Base-by-base conservation (phyloP, 2,329 filamentous ascomycete genomes). In the Thielaviopsis populi region DNA sequence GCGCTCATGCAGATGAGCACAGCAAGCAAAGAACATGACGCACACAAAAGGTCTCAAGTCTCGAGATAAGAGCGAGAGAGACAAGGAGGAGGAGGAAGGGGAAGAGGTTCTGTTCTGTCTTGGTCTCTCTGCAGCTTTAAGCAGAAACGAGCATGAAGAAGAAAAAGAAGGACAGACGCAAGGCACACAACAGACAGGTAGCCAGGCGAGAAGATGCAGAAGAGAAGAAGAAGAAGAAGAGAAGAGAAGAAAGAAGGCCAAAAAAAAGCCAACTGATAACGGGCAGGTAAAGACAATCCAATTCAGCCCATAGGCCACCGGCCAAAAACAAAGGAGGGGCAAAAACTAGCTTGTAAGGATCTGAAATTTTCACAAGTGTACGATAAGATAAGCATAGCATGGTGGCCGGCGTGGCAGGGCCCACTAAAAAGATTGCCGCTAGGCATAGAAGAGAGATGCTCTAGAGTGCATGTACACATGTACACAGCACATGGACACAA, bases 321-420 rank as follows among this genome's bases (percentile, higher is more conserved):
- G 33, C 33, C 33, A 37, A 50, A 41, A 40, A 22, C 42, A 41
- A 42, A 56, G 30, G 48, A 41, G 48, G 61, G 48, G 61, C 48
- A 43, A 62, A 41, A 54, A 27, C 40, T 46, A 11, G 48, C 27
- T 33, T n/a, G 53, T 56, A n/a, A 56, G 53, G 53, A 56, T 56
- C 53, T 56, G 53, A 56, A 56, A 56, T 56, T 56, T 56, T 56
- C 30, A 50, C 46, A 56, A 37, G 27, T 33, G 15, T 27, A 3
- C 27, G 61, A 54, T 41, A 54, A 62, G 43, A 41, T 54, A 62
- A 54, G 61, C 5, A 42, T 15, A 27, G 10, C 33, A 8, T 37
- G 30, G 27, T 37, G n/a, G 15, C 6, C 27, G 24, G 48, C 10
- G 2, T 54, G 27, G 50, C 27, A 30, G 30, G 24, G 13, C 24